These are phyloP conservation scores for Wickerhamiella cacticola DNA, from an alignment of 805 yeast species.

Conservation along the genomic window DNA sequence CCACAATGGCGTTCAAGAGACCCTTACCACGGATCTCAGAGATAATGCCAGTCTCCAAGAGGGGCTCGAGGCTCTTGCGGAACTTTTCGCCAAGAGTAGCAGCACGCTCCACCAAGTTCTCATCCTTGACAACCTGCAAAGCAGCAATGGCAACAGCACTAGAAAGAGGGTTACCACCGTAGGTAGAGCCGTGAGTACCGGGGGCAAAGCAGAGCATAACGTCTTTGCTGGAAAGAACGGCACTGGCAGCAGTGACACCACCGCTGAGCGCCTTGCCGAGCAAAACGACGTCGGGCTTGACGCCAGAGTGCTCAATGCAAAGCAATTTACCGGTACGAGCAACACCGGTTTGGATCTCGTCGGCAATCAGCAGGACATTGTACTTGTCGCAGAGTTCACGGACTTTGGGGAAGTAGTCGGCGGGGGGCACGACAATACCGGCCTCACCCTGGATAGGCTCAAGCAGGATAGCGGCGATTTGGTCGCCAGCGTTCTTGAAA, in stretches of 20 bases:
- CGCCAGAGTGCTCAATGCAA: conserved; percentile 74
- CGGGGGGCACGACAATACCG: conserved; percentile 90
- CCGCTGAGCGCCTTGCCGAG: conserved; percentile 94
- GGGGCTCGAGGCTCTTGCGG: conserved; percentile 34
- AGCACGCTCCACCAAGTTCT: conserved; percentile 71
- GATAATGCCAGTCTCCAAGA: conserved; percentile 37
- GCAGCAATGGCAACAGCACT: conserved; percentile 92
- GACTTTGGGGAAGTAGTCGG: conserved; percentile 62
- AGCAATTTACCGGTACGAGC: conserved; percentile 94
- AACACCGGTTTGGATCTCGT: conserved; percentile 95
- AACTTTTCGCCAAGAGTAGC: conserved; percentile 56
- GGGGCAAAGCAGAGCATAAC: conserved; percentile 84
- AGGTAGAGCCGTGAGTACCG: conserved; percentile 95
- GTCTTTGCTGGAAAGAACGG: conserved; percentile 79
- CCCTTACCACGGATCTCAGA: conserved; percentile 71
- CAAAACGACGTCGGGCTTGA: conserved; percentile 79
- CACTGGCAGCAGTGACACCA: conserved; percentile 86
- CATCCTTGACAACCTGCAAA: conserved; percentile 77
- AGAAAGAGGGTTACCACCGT: conserved; percentile 94
- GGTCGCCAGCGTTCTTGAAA: conserved; percentile 59
- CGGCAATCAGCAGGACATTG: conserved; percentile 84
- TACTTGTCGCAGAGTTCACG: conserved; percentile 63
- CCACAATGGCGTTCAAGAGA: conserved; percentile 78
- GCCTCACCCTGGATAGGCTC: conserved; percentile 99
- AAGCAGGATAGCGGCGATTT: conserved; percentile 77